Conservation (phyloP, 2,329 filamentous ascomycete species). For the Tolypocladium pustulatum region DNA sequence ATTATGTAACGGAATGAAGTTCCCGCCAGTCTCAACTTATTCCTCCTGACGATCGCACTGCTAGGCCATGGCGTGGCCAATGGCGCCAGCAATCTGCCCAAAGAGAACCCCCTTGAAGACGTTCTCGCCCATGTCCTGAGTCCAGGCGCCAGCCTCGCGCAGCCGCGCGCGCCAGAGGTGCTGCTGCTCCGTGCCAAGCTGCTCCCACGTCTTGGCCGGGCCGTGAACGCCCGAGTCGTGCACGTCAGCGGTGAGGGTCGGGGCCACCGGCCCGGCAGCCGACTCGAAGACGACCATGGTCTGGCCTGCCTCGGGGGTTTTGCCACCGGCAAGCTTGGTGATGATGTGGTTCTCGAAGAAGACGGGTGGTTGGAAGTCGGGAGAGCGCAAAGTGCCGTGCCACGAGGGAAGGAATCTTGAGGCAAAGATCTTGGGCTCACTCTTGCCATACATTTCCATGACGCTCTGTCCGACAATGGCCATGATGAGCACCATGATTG, state of each 20-base stretch:
- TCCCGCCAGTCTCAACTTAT: background rate
- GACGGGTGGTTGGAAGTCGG: constrained; percentile 12
- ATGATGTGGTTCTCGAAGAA: constrained; percentile 22
- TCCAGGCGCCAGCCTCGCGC: constrained; percentile 64
- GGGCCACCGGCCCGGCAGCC: constrained; percentile 2
- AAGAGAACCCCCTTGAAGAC: constrained; percentile 72
- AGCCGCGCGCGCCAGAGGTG: constrained; percentile 60
- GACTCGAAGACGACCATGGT: constrained; percentile 10
- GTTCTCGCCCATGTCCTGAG: constrained; percentile 64
- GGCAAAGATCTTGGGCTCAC: constrained; percentile 45
- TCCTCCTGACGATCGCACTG: background rate
- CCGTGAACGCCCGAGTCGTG: constrained; percentile 38
- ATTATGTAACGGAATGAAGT: background rate
- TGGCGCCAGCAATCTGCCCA: constrained; percentile 55
- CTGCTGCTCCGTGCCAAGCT: constrained; percentile 53
- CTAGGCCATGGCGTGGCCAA: constrained; percentile 41
- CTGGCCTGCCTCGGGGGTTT: constrained; percentile 21
- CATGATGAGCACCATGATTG: constrained; percentile 48
- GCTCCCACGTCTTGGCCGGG: constrained; percentile 57
- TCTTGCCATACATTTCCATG: constrained; percentile 50
- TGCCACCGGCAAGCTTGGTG: constrained; percentile 25
- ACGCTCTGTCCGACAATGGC: constrained; percentile 53
- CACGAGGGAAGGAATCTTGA: constrained; percentile 42
- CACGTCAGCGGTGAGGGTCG: constrained; percentile 28
- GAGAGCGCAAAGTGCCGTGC: constrained; percentile 20